Evolutionary conservation across 148 eudicot species (phyloP).

Genomic region (Hydrangea macrophylla): DNA sequence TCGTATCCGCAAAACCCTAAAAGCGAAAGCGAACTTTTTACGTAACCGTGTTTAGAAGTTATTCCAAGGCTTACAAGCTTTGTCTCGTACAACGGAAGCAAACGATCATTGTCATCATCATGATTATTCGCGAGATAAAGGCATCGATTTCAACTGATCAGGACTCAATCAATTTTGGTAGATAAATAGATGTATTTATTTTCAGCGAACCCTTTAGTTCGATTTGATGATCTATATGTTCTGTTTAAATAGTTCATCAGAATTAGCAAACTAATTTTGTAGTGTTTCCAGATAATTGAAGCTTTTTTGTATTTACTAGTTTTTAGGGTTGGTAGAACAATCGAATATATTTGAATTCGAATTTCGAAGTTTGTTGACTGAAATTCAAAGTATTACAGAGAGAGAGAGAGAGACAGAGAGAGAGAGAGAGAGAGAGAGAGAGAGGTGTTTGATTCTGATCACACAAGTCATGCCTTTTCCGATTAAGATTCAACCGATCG

Average conservation of each 20-base stretch:
- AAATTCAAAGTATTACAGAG: no score
- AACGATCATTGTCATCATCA: slow-evolving; percentile 19
- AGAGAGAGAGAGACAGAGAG: no score
- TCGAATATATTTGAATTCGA: no score
- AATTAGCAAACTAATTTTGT: no score
- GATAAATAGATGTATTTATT: slow-evolving; percentile 18
- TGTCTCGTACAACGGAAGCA: slow-evolving; percentile 25
- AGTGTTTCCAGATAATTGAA: no score
- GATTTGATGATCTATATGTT: slow-evolving; percentile 16
- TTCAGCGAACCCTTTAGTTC: slow-evolving; percentile 1
- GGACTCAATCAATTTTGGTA: slow-evolving; percentile 3
- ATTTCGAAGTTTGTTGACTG: no score
- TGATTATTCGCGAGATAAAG: slow-evolving; percentile 15
- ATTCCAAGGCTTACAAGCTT: slow-evolving; percentile 41
- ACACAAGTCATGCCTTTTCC: slow-evolving; percentile 51
- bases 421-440: no score
- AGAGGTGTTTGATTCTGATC: background rate
- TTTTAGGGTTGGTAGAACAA: no score
- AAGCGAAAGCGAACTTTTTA: slow-evolving; percentile 28
- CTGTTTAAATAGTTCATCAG: no score
- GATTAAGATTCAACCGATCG: slow-evolving; percentile 77
- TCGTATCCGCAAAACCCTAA: slow-evolving; percentile 30
- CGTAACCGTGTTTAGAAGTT: slow-evolving; percentile 49
- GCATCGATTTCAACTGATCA: slow-evolving; percentile 11
- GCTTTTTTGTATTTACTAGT: no score